phyloP scores from a whole-genome alignment of 208 protist genomes.

The Crithidia expoeki region DNA sequence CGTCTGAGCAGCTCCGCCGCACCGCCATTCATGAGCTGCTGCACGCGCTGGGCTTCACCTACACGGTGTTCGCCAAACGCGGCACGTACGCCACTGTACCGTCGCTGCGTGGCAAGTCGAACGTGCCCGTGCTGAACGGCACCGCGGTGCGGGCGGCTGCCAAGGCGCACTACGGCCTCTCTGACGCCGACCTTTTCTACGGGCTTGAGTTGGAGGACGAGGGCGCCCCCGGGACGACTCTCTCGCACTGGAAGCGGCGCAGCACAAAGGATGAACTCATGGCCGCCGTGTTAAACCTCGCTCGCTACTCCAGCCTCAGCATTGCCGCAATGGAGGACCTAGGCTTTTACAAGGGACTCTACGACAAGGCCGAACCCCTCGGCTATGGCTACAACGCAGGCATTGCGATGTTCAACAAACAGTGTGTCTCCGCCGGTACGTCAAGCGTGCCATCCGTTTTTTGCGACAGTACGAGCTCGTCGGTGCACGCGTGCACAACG shows the following conservation, averaged over 20 bases:
- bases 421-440: too few relatives aligned
- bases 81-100: slow-evolving; percentile 18
- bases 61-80: slow-evolving; percentile 17
- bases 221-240: slow-evolving; percentile 44
- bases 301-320: too few relatives aligned
- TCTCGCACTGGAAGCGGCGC: slow-evolving; percentile 90
- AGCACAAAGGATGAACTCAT: slow-evolving; percentile 87
- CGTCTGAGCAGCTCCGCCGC: slow-evolving; percentile 12
- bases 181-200: slow-evolving; percentile 37
- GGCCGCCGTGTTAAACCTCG: too few relatives aligned
- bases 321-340: too few relatives aligned
- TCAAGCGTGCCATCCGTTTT: too few relatives aligned
- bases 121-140: slow-evolving; percentile 35
- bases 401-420: too few relatives aligned
- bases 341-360: too few relatives aligned
- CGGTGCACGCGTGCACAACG: too few relatives aligned
- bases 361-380: too few relatives aligned
- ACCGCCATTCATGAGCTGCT: slow-evolving; percentile 74
- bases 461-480: too few relatives aligned
- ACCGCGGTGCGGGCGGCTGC: slow-evolving; percentile 41
- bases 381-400: too few relatives aligned
- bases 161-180: slow-evolving; percentile 49
- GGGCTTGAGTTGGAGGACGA: slow-evolving; percentile 82
- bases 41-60: slow-evolving; percentile 84
- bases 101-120: slow-evolving; percentile 47